Conservation (phyloP, 768 basidiomycete genomes). For the Calocybe indica region DNA sequence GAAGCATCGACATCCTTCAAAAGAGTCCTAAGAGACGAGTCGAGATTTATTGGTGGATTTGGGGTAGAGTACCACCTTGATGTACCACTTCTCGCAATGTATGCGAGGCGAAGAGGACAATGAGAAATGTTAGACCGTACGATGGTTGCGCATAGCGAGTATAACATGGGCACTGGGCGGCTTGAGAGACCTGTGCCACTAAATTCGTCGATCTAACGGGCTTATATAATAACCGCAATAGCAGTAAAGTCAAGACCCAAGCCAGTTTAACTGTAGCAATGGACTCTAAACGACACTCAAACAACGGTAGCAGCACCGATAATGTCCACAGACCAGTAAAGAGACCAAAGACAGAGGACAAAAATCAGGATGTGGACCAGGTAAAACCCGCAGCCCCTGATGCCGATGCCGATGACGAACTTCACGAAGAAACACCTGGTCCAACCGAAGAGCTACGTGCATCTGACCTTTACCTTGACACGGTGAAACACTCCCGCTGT, state of each 20-base stretch:
- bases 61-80: conserved; percentile 15
- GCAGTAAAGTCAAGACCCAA: too few species aligned
- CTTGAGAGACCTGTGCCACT: too few species aligned
- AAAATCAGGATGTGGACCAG: neutral
- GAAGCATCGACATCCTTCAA: conserved; percentile 68
- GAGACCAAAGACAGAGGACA: conserved; percentile 16
- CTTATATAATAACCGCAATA: too few species aligned
- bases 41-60: conserved; percentile 59
- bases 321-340: conserved; percentile 29
- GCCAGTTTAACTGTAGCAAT: neutral
- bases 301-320: conserved; percentile 4
- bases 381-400: conserved; percentile 1
- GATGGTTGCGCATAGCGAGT: too few species aligned
- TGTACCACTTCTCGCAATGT: too few species aligned
- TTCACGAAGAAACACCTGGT: conserved; percentile 23
- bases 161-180: too few species aligned
- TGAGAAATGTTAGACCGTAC: too few species aligned
- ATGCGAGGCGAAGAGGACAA: too few species aligned
- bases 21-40: conserved; percentile 57
- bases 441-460: conserved; percentile 36
- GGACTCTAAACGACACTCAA: conserved; percentile 4
- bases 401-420: conserved; percentile 13
- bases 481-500: conserved; percentile 45
- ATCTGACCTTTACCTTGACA: conserved; percentile 92
- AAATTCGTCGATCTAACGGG: too few species aligned